A percentile compares a stretch with the other conserved stretches of the same genome.
Conservation (phyloP, 75 land plant genomes). For the Selaginella moellendorffii region DNA sequence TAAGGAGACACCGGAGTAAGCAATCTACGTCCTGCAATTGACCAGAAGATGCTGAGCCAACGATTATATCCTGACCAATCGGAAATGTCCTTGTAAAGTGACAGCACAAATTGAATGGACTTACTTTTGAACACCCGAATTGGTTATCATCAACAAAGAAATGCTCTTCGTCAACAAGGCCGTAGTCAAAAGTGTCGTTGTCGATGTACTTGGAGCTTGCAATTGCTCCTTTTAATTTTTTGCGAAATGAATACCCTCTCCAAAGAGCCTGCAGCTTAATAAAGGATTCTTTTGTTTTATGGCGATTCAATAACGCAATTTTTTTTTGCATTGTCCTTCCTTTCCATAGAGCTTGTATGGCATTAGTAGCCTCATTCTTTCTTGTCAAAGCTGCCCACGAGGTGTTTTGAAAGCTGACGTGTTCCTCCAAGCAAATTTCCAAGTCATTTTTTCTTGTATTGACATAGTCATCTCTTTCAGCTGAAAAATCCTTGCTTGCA, state of each 20-base stretch:
- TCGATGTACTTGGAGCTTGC: constrained; percentile 14
- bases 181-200: constrained; percentile 22
- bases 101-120: neutral
- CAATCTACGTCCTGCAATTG: neutral
- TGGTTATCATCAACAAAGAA: constrained; percentile 1
- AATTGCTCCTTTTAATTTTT: constrained; percentile 15
- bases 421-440: constrained; percentile 11
- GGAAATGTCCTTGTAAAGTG: neutral
- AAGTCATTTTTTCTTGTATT: neutral
- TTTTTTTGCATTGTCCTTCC: neutral
- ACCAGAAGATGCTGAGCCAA: neutral
- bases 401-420: neutral
- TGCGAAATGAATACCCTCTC: constrained; percentile 18
- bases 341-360: neutral
- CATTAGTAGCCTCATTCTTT: neutral
- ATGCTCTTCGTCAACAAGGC: constrained; percentile 13
- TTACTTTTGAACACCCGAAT: neutral
- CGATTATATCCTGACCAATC: neutral
- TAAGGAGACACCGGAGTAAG: neutral
- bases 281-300: neutral
- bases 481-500: constrained; percentile 11
- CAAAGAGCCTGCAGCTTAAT: constrained; percentile 21
- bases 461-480: constrained; percentile 1
- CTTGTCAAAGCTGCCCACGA: neutral
- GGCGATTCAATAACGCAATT: neutral